Percentiles rank a stretch among this genome's conserved stretches.
Evolutionary conservation across 2,329 filamentous ascomycete genomes (phyloP).

Genomic region (Paraconiothyrium sp.): DNA sequence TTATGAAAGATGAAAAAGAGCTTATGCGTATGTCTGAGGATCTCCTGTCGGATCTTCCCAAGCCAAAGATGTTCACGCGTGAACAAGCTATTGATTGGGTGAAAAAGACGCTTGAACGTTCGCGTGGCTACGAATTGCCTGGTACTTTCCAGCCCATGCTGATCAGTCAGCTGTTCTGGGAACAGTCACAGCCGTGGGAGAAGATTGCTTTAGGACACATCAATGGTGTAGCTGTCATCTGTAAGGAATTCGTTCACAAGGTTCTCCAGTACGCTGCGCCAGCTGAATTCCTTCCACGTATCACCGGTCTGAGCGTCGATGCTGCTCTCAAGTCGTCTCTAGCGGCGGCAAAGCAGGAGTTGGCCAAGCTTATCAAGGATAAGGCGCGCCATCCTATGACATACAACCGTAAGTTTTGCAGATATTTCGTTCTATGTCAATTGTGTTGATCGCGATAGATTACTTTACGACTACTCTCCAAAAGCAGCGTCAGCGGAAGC

Average conservation of each 20-base stretch:
- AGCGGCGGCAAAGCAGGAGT: slow-evolving; percentile 48
- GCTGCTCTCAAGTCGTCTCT: slow-evolving; percentile 53
- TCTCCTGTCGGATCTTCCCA: slow-evolving; percentile 14
- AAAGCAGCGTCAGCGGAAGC: slow-evolving; percentile 32
- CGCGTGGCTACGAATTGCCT: slow-evolving; percentile 65
- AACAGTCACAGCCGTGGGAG: slow-evolving; percentile 67
- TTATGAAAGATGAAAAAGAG: slow-evolving; percentile 23
- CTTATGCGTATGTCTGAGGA: not conserved
- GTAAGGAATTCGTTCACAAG: slow-evolving; percentile 47
- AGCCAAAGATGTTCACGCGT: slow-evolving; percentile 38
- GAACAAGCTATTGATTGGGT: slow-evolving; percentile 55
- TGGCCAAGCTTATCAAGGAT: slow-evolving; percentile 58
- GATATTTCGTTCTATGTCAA: not conserved
- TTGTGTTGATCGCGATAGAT: not conserved
- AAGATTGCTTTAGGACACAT: slow-evolving; percentile 51
- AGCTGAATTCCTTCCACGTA: slow-evolving; percentile 48
- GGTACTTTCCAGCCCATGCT: slow-evolving; percentile 69
- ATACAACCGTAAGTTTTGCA: slow-evolving; percentile 53
- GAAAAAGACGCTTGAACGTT: slow-evolving; percentile 51
- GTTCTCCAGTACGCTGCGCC: slow-evolving; percentile 52
- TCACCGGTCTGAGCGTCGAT: slow-evolving; percentile 53
- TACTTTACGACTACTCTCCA: slow-evolving; percentile 46
- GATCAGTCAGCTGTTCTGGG: slow-evolving; percentile 66
- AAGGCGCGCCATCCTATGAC: slow-evolving; percentile 62
- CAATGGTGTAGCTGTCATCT: slow-evolving; percentile 43